A percentile compares a stretch with the other conserved stretches of the same genome.
Evolutionary conservation across 768 basidiomycete species (phyloP).

Genomic region (Krasilnikovozyma curviuscula): DNA sequence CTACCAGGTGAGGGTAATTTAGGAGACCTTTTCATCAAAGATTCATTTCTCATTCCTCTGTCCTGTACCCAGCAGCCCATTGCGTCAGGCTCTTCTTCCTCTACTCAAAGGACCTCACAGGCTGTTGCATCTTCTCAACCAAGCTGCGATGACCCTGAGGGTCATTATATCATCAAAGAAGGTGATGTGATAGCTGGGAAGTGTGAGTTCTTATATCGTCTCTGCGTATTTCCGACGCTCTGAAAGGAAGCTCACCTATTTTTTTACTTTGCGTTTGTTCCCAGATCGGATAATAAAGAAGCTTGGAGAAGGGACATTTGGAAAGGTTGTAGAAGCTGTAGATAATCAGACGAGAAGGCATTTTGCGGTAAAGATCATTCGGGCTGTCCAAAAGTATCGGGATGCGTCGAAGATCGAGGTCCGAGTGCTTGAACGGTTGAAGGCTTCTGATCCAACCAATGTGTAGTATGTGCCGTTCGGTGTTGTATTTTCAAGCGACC

Average conservation of each 20-base stretch:
- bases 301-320: conserved; percentile 93
- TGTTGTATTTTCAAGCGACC: background rate
- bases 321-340: conserved; percentile 88
- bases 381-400: conserved; percentile 94
- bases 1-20: no score
- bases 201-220: conserved; percentile 36
- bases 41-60: no score
- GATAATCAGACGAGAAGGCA: conserved; percentile 49
- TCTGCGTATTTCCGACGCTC: background rate
- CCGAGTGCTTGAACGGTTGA: conserved; percentile 76
- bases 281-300: conserved; percentile 77
- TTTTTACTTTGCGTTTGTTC: conserved; percentile 14
- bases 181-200: conserved; percentile 70
- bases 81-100: no score
- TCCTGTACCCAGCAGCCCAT: no score
- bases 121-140: conserved; percentile 26
- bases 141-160: conserved; percentile 91
- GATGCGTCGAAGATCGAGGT: conserved; percentile 98
- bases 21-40: no score
- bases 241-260: background rate
- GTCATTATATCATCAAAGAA: conserved; percentile 87
- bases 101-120: no score
- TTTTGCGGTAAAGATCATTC: conserved; percentile 97
- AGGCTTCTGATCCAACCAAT: conserved; percentile 70
- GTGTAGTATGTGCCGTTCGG: conserved; percentile 49